phyloP scores from a whole-genome alignment of 805 yeast genomes.

The Kurtzmaniella cleridarum region DNA sequence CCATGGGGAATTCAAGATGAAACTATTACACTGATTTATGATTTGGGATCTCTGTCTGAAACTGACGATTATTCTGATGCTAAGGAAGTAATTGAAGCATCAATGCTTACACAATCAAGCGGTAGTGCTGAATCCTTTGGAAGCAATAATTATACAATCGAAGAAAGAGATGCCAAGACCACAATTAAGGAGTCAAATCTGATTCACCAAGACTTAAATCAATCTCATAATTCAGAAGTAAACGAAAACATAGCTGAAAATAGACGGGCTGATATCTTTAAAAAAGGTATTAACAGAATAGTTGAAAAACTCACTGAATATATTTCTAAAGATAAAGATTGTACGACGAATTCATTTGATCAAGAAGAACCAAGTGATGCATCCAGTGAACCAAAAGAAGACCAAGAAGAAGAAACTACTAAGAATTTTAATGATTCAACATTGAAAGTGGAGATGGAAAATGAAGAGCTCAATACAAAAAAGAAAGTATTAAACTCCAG shows the following conservation, averaged over 20 bases:
- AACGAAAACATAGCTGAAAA: constrained; percentile 15
- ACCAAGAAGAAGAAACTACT: constrained; percentile 6
- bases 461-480: too few relatives aligned
- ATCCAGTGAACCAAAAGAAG: constrained; percentile 2
- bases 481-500: too few relatives aligned
- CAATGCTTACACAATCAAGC: constrained; percentile 7
- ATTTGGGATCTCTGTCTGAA: too few relatives aligned
- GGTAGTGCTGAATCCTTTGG: background rate
- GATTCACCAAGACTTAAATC: constrained; percentile 8
- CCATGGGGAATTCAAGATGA: too few relatives aligned
- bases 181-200: constrained; percentile 16
- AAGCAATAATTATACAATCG: constrained; percentile 11
- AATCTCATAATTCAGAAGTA: constrained; percentile 10
- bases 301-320: constrained; percentile 1
- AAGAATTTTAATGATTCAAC: too few relatives aligned
- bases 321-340: constrained; percentile 4
- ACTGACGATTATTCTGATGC: background rate
- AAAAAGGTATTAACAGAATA: background rate
- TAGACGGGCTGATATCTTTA: constrained; percentile 15
- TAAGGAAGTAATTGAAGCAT: constrained; percentile 12
- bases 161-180: constrained; percentile 16
- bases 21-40: too few relatives aligned
- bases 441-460: too few relatives aligned
- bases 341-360: constrained; percentile 1
- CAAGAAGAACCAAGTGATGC: background rate